phyloP scores from a whole-genome alignment of 1,284 basidiomycete species.

The Papiliotrema fonsecae region DNA sequence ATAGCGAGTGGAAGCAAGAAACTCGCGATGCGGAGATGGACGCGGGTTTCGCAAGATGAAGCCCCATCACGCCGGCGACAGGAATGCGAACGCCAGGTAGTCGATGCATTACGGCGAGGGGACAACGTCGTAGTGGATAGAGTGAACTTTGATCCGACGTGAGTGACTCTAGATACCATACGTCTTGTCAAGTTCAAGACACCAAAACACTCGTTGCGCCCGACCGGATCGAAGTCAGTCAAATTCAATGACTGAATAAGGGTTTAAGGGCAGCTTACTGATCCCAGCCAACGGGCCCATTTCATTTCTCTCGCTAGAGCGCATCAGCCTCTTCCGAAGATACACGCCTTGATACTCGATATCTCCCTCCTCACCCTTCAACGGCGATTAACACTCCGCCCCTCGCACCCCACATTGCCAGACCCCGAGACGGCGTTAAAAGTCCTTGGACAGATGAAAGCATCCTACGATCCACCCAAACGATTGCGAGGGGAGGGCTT shows the following conservation, averaged over 20 bases:
- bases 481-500: conserved; percentile 31
- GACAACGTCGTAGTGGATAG: conserved; percentile 45
- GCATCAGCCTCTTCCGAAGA: conserved; percentile 11
- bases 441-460: conserved; percentile 37
- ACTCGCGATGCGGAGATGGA: conserved; percentile 22
- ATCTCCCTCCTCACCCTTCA: conserved; percentile 24
- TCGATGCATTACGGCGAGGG: conserved; percentile 25
- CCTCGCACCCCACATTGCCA: conserved; percentile 41
- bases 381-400: conserved; percentile 23
- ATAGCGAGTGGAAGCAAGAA: neutral
- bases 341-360: conserved; percentile 22
- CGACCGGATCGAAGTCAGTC: neutral
- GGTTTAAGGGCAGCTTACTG: too few relatives aligned
- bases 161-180: conserved; percentile 11
- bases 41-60: conserved; percentile 46
- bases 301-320: conserved; percentile 35
- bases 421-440: conserved; percentile 31
- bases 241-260: too few relatives aligned
- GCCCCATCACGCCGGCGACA: conserved; percentile 31
- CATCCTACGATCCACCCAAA: conserved; percentile 24
- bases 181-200: neutral
- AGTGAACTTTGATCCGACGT: conserved; percentile 42
- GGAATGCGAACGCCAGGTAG: conserved; percentile 38
- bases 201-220: neutral
- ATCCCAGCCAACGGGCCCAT: conserved; percentile 41